Evolutionary conservation across 2,329 filamentous ascomycete genomes (phyloP).

Genomic region (Phaeoacremonium minimum): DNA sequence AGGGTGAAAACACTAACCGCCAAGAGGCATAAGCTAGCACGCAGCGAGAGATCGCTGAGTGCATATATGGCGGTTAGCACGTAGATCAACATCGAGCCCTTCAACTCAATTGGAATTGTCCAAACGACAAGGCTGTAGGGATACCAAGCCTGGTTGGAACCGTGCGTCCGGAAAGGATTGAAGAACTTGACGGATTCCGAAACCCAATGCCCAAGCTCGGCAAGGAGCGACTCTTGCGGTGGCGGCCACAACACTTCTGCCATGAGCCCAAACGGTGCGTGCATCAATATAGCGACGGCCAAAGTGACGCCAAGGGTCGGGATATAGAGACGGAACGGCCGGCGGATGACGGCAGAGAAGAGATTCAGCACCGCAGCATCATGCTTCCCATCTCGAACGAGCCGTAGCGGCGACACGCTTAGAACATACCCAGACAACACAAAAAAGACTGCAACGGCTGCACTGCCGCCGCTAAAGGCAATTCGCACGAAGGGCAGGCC

Average conservation of each 20-base stretch:
- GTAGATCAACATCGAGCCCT: conserved; percentile 22
- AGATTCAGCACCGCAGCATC: not conserved
- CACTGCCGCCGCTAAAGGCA: not conserved
- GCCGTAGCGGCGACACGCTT: conserved; percentile 16
- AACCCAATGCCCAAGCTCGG: conserved; percentile 1
- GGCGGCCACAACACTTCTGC: no score
- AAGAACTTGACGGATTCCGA: conserved; percentile 2
- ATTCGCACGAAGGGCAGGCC: not conserved
- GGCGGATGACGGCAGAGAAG: conserved; percentile 18
- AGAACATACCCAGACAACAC: conserved; percentile 30
- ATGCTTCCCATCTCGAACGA: not conserved
- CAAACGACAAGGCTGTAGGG: conserved; percentile 22
- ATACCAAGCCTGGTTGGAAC: not conserved
- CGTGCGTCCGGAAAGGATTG: conserved; percentile 1
- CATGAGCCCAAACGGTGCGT: not conserved
- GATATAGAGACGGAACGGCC: conserved; percentile 8
- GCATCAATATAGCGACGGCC: not conserved
- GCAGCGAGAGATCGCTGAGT: conserved; percentile 11
- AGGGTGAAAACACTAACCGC: conserved; percentile 12
- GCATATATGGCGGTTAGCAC: conserved; percentile 16
- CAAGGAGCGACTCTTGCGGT: not conserved
- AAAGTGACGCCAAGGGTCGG: conserved; percentile 4
- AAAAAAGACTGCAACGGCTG: conserved; percentile 25
- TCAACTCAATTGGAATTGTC: conserved; percentile 27
- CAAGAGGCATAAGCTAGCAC: conserved; percentile 11